Evolutionary conservation across 2,329 filamentous ascomycete species (phyloP), one percentile per base, ranked within the genome.

Genomic region (Aspergillus latus): DNA sequence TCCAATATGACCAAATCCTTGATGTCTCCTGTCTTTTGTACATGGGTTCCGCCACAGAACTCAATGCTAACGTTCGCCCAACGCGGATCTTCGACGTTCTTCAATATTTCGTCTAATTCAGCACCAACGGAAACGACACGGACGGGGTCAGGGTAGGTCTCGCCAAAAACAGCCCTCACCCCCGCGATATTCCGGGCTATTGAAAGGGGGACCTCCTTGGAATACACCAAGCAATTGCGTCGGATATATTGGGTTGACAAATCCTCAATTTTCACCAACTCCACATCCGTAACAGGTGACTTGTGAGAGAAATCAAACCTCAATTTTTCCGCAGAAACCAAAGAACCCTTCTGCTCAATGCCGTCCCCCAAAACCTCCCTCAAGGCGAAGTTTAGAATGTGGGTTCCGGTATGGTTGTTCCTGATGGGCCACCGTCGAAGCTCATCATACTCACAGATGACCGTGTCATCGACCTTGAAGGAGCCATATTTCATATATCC

Each of bases 241-340:
- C 86, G 85, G 69, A 99, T 96, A 74, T 97, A 95, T n/a, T 83
- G 82, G 59, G 93, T 96, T 47, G 89, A 90, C 62, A 90, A 82
- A 55, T 89, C 84, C 76, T 97, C 94, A 54, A 99, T 90, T 78
- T 89, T 89, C 70, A 85, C 84, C n/a, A 99, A 81, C 70, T 97
- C 90, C 0, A 84, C 80, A 51, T 93, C 82, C 34, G 88, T 86
- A 47, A 97, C 84, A 21, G 81, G 86, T 3, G 87, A 76, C 78
- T 97, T 97, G 81, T 97, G 90, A 29, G 92, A 96, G 75, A 99
- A 97, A 74, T 99, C 94, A 69, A 97, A 99, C n/a, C 94, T 89
- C 49, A 99, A 82, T 80, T 99, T 99, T 71, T 97, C 92, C 45
- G 90, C 86, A 55, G 96, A 91, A 51, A 99, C 94, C 2, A 97